phyloP scores from a whole-genome alignment of 805 yeast genomes.

The Pichia cabralensis region DNA sequence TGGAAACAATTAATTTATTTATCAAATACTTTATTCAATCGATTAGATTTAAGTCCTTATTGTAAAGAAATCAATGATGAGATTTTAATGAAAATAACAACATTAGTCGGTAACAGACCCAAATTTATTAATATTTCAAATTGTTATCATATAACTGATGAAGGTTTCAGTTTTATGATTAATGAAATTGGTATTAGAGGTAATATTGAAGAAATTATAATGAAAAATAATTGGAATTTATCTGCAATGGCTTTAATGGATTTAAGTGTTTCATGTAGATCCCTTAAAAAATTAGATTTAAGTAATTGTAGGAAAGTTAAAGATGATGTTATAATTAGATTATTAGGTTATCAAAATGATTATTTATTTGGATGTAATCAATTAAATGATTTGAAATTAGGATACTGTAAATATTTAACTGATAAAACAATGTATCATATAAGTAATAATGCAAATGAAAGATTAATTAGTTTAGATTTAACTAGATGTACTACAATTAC shows the following conservation, averaged over 20 bases:
- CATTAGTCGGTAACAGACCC: slow-evolving; percentile 66
- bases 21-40: slow-evolving; percentile 42
- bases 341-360: slow-evolving; percentile 43
- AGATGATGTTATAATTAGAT: slow-evolving; percentile 59
- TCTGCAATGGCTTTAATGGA: slow-evolving; percentile 80
- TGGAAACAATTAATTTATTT: slow-evolving; percentile 60
- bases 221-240: slow-evolving; percentile 70
- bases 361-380: slow-evolving; percentile 44
- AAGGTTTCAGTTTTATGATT: slow-evolving; percentile 60
- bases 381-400: slow-evolving; percentile 42
- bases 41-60: slow-evolving; percentile 52
- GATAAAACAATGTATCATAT: slow-evolving; percentile 58
- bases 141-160: slow-evolving; percentile 71
- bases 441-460: slow-evolving; percentile 45
- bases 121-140: slow-evolving; percentile 50
- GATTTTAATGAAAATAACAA: slow-evolving; percentile 47
- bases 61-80: slow-evolving; percentile 50
- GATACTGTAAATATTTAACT: slow-evolving; percentile 71
- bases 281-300: slow-evolving; percentile 51
- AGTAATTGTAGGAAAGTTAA: slow-evolving; percentile 66
- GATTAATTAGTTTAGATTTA: slow-evolving; percentile 47
- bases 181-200: slow-evolving; percentile 65
- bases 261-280: slow-evolving; percentile 52
- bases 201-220: slow-evolving; percentile 40
- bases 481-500: slow-evolving; percentile 74